A percentile compares a stretch with the other conserved stretches of the same genome.
phyloP scores from a whole-genome alignment of 176 grass and related monocot genomes.

The Poa annua region DNA sequence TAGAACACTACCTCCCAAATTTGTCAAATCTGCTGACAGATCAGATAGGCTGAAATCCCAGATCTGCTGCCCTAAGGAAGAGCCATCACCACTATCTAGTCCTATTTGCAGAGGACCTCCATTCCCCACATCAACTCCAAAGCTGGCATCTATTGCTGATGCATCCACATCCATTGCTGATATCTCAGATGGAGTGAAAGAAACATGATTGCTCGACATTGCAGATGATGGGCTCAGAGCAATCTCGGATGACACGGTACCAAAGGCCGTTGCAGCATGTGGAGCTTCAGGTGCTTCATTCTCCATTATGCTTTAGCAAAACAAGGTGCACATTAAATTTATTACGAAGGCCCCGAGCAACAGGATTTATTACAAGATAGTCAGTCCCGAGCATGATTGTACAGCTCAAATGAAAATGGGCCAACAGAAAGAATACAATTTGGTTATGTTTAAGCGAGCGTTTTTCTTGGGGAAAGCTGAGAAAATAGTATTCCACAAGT shows the following conservation, averaged over 20 bases:
- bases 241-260: constrained; percentile 67
- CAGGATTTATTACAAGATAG: no score
- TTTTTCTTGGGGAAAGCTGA: not conserved
- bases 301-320: constrained; percentile 66
- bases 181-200: constrained; percentile 78
- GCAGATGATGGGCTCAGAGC: constrained; percentile 79
- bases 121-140: constrained; percentile 52
- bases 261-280: constrained; percentile 36
- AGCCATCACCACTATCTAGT: constrained; percentile 53
- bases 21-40: constrained; percentile 81
- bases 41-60: constrained; percentile 89
- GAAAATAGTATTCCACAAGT: not conserved
- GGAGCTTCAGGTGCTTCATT: constrained; percentile 39
- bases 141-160: constrained; percentile 49
- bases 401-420: constrained; percentile 1
- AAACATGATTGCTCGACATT: constrained; percentile 77
- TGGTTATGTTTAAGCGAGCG: constrained; percentile 10
- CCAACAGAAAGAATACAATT: not conserved
- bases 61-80: constrained; percentile 66
- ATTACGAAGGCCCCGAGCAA: not conserved
- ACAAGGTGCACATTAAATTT: constrained; percentile 16
- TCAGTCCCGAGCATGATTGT: not conserved
- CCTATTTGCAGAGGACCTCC: constrained; percentile 61
- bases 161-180: constrained; percentile 75
- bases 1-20: constrained; percentile 70